Evolutionary conservation across 2,329 filamentous ascomycete genomes (phyloP).

Genomic region (Alternaria ethzedia): DNA sequence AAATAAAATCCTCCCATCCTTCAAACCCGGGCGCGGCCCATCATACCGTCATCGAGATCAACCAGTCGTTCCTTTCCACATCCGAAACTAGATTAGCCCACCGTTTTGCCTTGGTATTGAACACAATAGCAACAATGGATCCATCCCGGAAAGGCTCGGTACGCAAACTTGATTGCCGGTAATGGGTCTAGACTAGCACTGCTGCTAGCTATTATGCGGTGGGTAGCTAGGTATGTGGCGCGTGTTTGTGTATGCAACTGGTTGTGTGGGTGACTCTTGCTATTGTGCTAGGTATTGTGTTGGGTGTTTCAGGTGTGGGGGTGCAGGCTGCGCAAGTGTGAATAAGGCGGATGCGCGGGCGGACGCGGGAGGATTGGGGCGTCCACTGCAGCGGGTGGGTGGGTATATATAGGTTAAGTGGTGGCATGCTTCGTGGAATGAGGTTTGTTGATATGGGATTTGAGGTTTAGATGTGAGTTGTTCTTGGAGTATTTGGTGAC

Average conservation of each 20-base stretch:
- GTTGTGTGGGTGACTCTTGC: no score
- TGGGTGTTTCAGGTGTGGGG: conserved; percentile 22
- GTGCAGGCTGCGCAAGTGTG: conserved; percentile 16
- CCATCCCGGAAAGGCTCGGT: background rate
- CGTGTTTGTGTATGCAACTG: background rate
- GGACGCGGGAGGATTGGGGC: conserved; percentile 1
- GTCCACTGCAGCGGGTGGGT: background rate
- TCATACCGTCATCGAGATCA: background rate
- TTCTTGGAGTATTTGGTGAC: background rate
- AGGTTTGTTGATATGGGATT: background rate
- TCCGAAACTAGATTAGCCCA: background rate
- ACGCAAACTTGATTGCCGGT: background rate
- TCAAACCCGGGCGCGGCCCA: background rate
- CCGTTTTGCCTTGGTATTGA: background rate
- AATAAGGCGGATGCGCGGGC: background rate
- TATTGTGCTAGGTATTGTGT: conserved; percentile 32
- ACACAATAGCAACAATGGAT: background rate
- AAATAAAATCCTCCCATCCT: background rate
- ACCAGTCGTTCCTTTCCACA: no score
- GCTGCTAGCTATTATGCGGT: background rate
- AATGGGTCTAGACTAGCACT: background rate
- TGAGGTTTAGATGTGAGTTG: background rate
- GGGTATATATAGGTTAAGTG: conserved; percentile 7
- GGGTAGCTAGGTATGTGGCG: background rate
- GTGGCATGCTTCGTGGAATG: background rate